Base-by-base conservation (phyloP, 768 basidiomycete genomes). In the Steccherinum ochraceum region DNA sequence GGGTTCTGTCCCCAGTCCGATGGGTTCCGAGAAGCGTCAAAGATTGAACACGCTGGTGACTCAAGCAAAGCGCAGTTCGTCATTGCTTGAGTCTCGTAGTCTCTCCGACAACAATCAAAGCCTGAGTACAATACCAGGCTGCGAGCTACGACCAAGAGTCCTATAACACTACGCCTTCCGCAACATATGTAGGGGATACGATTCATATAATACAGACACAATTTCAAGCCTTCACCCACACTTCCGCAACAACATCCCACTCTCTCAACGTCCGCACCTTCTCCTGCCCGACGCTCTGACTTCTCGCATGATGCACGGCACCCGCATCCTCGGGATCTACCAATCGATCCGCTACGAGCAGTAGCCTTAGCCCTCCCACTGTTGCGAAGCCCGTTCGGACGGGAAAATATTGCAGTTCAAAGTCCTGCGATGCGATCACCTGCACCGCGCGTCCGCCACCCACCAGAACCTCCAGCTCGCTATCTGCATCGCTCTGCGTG, bases 341-440 rank as follows among this genome's bases (percentile, higher is more conserved):
- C 50, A 75, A 56, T 47, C 70, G 68, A 59, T 89, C 86, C 26
- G 77, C 77, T 1, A 86, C 55, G 23, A 89, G 67, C 23, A 92
- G 57, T 24, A 88, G 70, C n/a, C 88, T 76, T 51, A 92, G 61
- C 1, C 89, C 89, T 16, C 89, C 89, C 16, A 84, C 73, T 2
- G 70, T 70, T 21, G 71, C 67, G 61, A 86, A 86, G 0, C 90
- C 90, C 4, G 68, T 72, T 44, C 66, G 70, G 18, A 77, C 63
- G 1, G 86, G 76, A 35, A 88, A 47, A 52, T 80, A 93, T 7
- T 77, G 70, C 45, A 89, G 67, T 46, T 81, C 77, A 51, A 90
- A 89, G 19, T 81, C 76, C 58, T 78, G 77, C 5, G 72, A 72
- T 2, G 65, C 69, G 48, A 73, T 66, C 5, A 65, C 64, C 51